Conservation (phyloP, 2,329 filamentous ascomycete genomes). For the Aspergillus sp. region DNA sequence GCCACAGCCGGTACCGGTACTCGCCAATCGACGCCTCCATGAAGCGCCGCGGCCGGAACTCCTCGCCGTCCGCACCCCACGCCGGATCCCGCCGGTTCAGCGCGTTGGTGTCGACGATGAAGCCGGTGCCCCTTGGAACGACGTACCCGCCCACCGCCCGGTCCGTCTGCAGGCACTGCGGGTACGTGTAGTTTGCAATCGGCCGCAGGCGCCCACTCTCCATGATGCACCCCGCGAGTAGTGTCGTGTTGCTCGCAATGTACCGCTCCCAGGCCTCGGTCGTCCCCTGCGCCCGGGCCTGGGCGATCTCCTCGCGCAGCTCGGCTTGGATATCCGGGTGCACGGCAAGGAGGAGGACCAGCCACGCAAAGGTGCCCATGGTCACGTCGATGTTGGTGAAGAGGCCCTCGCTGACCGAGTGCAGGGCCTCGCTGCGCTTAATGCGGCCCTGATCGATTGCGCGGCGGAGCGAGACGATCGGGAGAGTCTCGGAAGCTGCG, state of each 20-base stretch:
- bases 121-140: not conserved
- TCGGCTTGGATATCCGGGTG: not conserved
- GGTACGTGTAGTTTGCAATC: not conserved
- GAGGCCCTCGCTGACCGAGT: not conserved
- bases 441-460: not conserved
- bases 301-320: not conserved
- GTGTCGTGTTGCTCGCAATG: not conserved
- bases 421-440: not conserved
- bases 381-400: conserved; percentile 4
- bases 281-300: not conserved
- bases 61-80: too few species aligned
- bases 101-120: too few species aligned
- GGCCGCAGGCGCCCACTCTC: not conserved
- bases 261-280: not conserved
- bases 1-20: too few species aligned
- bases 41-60: too few species aligned
- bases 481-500: not conserved
- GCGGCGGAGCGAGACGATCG: not conserved
- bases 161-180: too few species aligned
- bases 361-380: not conserved
- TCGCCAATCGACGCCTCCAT: too few species aligned
- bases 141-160: not conserved
- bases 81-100: too few species aligned
- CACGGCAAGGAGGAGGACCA: not conserved
- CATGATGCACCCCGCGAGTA: not conserved